Evolutionary conservation across 768 basidiomycete species (phyloP).

Genomic region (Lyophyllum atratum): DNA sequence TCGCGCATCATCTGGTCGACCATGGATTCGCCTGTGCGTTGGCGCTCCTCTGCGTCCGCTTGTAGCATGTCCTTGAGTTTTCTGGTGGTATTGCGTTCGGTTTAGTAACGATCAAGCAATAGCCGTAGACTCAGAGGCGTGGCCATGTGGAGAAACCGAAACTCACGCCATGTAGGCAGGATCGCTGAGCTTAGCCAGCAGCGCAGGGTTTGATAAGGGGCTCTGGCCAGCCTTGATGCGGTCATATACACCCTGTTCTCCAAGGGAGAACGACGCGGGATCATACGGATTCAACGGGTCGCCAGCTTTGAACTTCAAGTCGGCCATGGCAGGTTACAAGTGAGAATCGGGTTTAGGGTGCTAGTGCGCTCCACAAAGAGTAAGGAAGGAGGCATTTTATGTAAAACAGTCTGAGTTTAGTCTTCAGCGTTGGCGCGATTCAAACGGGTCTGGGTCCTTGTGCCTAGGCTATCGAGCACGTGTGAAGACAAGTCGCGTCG

Average conservation of each 20-base stretch:
- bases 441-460: no score
- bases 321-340: neutral
- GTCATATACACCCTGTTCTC: neutral
- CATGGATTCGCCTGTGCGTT: neutral
- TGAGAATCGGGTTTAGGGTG: neutral
- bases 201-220: neutral
- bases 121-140: no score
- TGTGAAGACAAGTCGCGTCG: no score
- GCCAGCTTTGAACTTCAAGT: constrained; percentile 2
- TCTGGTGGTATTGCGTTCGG: neutral
- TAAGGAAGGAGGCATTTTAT: no score
- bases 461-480: no score
- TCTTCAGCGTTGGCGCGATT: no score
- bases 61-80: neutral
- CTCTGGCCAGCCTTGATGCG: neutral
- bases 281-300: constrained; percentile 11
- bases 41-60: neutral
- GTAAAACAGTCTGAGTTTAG: no score
- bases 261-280: constrained; percentile 1
- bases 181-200: neutral
- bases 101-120: neutral
- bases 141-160: neutral
- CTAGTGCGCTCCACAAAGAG: no score
- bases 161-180: neutral
- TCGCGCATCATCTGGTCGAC: neutral